Base-by-base conservation (phyloP, 2,329 filamentous ascomycete genomes). In the Didymella segeticola region DNA sequence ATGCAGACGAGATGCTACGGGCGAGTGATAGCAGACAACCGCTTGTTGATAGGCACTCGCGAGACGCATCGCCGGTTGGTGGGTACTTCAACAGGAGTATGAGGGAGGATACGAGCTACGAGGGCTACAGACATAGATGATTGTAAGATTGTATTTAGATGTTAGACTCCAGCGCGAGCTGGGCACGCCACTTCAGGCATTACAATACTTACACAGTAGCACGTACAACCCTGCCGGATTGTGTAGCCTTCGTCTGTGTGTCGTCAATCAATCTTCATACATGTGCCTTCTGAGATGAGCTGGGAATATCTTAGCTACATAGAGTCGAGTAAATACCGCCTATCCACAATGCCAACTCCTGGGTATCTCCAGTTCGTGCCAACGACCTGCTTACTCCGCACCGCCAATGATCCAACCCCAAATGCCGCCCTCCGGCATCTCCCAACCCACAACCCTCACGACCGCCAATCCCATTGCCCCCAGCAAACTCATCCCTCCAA, bases 401-500 rank as follows among this genome's bases (percentile, higher is more conserved):
- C 53, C 52, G 0, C 60, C 58, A 15, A 48, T 58, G 11, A 71
- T 29, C 68, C 67, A 68, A 1, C 42, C 51, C 69, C 70, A 74
- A 39, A 70, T 48, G 1, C 62, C 63, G 15, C 60, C 60, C 43
- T 70, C 66, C 4, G 62, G 65, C 19, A 70, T 57, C 46, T 71
- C 68, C 39, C 12, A 69, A 51, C 53, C 74, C 69, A 53, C 71
- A 69, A 73, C 66, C 62, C 74, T 74, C 39, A 72, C 72, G 12
- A 75, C 68, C 19, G 69, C 69, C 15, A 89, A 79, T 19, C 86
- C 84, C 29, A 93, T 71, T 12, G 89, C 90, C 3, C 91, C 89
- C 3, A 96, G 71, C 23, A 95, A 77, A 0, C 91, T 87, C 47
- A 92, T 79, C 45, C 89, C 86, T 12, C 91, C 89, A 19, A 93